Evolutionary conservation across 805 yeast species (phyloP).

Genomic region (Pichia deserticola): DNA sequence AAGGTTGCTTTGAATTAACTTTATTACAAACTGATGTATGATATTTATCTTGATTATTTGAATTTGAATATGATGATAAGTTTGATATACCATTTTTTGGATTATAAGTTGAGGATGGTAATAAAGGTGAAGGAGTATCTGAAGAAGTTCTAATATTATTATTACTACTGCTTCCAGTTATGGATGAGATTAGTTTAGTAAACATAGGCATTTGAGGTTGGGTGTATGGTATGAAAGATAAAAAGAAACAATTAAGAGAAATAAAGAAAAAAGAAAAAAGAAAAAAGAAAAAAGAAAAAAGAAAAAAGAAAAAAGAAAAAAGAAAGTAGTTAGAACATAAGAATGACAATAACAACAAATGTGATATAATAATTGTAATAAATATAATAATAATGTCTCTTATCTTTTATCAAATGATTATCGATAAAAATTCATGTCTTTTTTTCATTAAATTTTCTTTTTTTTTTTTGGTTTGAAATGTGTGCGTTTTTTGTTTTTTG

Average conservation of each 20-base stretch:
- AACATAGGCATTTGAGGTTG: not conserved
- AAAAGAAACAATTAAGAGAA: not conserved
- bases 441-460: too few species aligned
- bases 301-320: not conserved
- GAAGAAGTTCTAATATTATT: not conserved
- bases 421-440: too few species aligned
- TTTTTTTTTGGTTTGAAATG: too few species aligned
- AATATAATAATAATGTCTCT: too few species aligned
- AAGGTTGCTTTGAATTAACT: constrained; percentile 18
- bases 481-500: too few species aligned
- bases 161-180: not conserved
- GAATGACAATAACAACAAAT: too few species aligned
- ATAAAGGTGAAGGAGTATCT: not conserved
- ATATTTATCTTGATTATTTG: constrained; percentile 15
- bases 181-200: not conserved
- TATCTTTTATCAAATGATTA: too few species aligned
- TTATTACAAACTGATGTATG: constrained; percentile 23
- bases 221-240: not conserved
- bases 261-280: too few species aligned
- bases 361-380: too few species aligned
- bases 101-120: not conserved
- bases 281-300: not conserved
- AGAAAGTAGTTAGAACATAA: too few species aligned
- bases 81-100: not conserved
- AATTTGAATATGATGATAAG: not conserved